Base-by-base conservation (phyloP, 192 early-diverging fungal genomes). In the Gaertneriomyces semiglobifer region DNA sequence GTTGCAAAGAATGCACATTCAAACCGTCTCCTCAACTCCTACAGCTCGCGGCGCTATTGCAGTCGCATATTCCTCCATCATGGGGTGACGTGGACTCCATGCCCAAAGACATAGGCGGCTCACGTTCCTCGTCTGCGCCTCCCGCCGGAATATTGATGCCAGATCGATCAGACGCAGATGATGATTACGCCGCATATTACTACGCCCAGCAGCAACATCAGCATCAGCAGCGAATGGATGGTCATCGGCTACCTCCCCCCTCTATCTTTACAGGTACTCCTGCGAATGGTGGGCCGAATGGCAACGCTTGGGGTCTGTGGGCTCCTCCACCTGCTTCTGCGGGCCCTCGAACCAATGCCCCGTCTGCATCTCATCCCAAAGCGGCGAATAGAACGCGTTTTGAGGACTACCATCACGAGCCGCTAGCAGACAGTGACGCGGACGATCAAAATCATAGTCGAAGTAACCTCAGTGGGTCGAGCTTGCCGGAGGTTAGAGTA, bases 51-150 rank as follows among this genome's bases (percentile, higher is more conserved):
- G 75, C 75, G 16, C 65, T 80, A 42, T 47, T 80, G 52, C 75
- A 73, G 48, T 33, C 25, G 25, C 25, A 33, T 33, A 57, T 56
- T 25, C 72, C 71, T 8, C 58, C 74, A 8, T 66, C 70, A 19
- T 74, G 68, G 68, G 74, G 72, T 68, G 72, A 79, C 14, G n/a
- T 38, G 5, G 42, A 53, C 9, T 19, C 25, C 39, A 63, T 63
- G 46, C 60, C 74, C 52, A 62, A 82, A 74, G 72, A 88, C 71
- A 76, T 79, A 46, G 69, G 70, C 60, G 58, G 65, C 55, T 47
- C 44, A 33, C 80, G 90, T 42, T 87, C 88, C 40, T 89, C 75
- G 55, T 87, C 84, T 67, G 91, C 91, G 8, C 91, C 91, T 10
- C 91, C 91, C 16, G 77, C 87, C n/a, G 88, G 88, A 67, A 77